Evolutionary conservation across 768 basidiomycete genomes (phyloP).

Genomic region (Mycena floridula): DNA sequence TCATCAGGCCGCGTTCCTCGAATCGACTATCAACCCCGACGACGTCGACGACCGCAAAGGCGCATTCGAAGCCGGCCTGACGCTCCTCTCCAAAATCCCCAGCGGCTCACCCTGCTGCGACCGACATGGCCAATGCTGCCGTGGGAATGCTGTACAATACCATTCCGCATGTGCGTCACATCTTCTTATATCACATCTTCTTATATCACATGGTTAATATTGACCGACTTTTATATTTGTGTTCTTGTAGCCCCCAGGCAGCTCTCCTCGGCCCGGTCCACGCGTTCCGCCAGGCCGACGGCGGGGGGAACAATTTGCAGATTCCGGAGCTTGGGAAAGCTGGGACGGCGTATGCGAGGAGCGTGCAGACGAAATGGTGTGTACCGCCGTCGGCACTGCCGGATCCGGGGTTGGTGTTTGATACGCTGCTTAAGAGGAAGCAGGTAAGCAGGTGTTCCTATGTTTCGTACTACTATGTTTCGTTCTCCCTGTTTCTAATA

Average conservation of each 20-base stretch:
- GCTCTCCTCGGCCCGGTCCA: slow-evolving; percentile 12
- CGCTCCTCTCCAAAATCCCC: slow-evolving; percentile 2
- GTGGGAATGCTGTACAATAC: slow-evolving; percentile 9
- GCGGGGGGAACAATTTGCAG: slow-evolving; percentile 28
- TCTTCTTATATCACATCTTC: neutral
- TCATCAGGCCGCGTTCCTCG: slow-evolving; percentile 22
- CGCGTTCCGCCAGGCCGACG: slow-evolving; percentile 30
- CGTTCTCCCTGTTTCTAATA: neutral
- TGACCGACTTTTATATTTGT: no score
- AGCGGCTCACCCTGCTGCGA: neutral
- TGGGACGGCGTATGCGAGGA: slow-evolving; percentile 37
- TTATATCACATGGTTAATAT: no score
- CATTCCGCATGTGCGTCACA: slow-evolving; percentile 7
- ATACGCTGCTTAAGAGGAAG: slow-evolving; percentile 31
- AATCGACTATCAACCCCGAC: slow-evolving; percentile 21
- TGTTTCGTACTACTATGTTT: neutral
- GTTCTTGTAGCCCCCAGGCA: slow-evolving; percentile 5
- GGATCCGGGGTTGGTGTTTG: slow-evolving; percentile 41
- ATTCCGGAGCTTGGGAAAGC: slow-evolving; percentile 32
- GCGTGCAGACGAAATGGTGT: slow-evolving; percentile 26
- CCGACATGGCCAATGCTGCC: slow-evolving; percentile 4
- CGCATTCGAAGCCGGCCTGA: slow-evolving; percentile 7
- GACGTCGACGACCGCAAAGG: slow-evolving; percentile 38
- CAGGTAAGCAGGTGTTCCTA: slow-evolving; percentile 9
- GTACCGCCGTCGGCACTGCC: slow-evolving; percentile 27